Conservation (phyloP, 371 early-diverging fungal genomes). For the Batkoa obscura region DNA sequence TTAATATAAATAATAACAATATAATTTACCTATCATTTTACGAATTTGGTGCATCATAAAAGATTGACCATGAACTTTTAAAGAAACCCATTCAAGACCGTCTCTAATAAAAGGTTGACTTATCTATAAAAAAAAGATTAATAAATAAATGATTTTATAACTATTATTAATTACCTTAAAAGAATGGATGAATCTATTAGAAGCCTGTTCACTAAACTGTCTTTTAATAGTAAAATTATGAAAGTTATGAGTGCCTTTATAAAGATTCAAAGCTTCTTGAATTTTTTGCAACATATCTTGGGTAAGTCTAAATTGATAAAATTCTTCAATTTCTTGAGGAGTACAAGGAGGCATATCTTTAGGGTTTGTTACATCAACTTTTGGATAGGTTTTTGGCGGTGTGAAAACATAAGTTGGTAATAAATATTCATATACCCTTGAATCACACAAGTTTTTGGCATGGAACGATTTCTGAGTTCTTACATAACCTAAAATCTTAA, state of each 20-base stretch:
- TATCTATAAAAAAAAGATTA: slow-evolving; percentile 14
- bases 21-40: slow-evolving; percentile 82
- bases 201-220: slow-evolving; percentile 47
- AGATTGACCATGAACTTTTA: slow-evolving; percentile 91
- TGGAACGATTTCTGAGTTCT: slow-evolving; percentile 65
- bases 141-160: neutral
- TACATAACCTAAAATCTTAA: slow-evolving; percentile 31
- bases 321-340: slow-evolving; percentile 22
- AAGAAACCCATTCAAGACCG: slow-evolving; percentile 78
- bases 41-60: slow-evolving; percentile 99
- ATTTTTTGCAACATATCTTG: slow-evolving; percentile 37
- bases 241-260: slow-evolving; percentile 84
- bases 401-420: slow-evolving; percentile 81
- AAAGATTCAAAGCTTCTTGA: slow-evolving; percentile 41
- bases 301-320: slow-evolving; percentile 38
- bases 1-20: neutral
- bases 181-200: slow-evolving; percentile 56
- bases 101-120: slow-evolving; percentile 51
- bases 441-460: slow-evolving; percentile 78
- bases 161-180: slow-evolving; percentile 30
- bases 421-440: slow-evolving; percentile 93
- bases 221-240: slow-evolving; percentile 91
- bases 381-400: slow-evolving; percentile 18
- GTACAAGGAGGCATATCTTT: slow-evolving; percentile 14
- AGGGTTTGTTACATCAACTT: slow-evolving; percentile 1